Evolutionary conservation across 2,329 filamentous ascomycete species (phyloP), one percentile per base, ranked within the genome.

Genomic region (Aspergillus tubingensis): DNA sequence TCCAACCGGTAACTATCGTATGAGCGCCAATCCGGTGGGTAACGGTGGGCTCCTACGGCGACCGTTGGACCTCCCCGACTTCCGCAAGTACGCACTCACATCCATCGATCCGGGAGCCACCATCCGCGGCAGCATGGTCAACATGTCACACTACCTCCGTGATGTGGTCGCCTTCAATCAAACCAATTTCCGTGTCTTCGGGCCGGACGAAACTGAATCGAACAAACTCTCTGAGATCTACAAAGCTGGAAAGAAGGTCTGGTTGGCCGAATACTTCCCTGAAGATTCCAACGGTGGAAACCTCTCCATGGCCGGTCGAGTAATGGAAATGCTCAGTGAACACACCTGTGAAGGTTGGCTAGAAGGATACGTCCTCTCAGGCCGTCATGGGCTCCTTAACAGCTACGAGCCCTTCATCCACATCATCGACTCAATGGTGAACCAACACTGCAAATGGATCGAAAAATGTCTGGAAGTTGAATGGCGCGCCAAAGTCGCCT

Each of bases 301-400:
- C 68, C 79, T 93, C 23, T 83, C 86, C 5, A 83, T 80, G 17
- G 81, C 83, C 13, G 90, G 90, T 15, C 84, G 89, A 27, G 90
- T 92, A 38, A 92, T 93, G 88, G 90, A 93, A 74, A 92, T 92
- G 73, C 83, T 93, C n/a, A 90, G 87, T 17, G 90, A 93, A 75
- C 90, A 93, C 72, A 92, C 89, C 15, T 86, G 85, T 62, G 90
- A 93, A 74, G 90, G 89, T 25, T 93, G 90, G 90, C 81, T 93
- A 15, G 90, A 93, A 78, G 90, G 90, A 3, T 93, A 92, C 72
- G 77, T 91, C 44, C 81, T 93, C 2, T 91, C 86, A 57, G 90
- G 90, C 27, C 84, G 90, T 5, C 90, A 92, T 65, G 90, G 90
- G 11, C 73, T 93, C 61, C 83, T 93, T 61, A 92, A 92, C 82